These are phyloP conservation scores for Plantago major DNA, from an alignment of 257 asterid genomes.

Conservation along the genomic window DNA sequence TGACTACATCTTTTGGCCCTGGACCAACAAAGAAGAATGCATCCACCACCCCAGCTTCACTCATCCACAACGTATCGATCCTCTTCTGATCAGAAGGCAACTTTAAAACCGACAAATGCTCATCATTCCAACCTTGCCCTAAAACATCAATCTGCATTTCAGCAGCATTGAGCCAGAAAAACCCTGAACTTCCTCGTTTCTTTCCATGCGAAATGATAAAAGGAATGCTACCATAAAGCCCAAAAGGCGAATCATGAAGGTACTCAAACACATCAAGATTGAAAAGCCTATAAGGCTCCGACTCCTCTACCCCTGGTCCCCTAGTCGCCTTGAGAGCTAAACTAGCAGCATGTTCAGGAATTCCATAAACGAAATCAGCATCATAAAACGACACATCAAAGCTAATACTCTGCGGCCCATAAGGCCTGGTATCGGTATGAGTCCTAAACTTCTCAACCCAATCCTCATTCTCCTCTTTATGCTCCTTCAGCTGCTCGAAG, in stretches of 20 bases:
- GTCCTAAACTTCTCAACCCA: constrained; percentile 90
- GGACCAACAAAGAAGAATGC: constrained; percentile 93
- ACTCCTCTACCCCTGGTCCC: constrained; percentile 80
- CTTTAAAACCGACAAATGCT: constrained; percentile 43
- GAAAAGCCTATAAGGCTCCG: constrained; percentile 90
- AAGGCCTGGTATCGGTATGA: constrained; percentile 80
- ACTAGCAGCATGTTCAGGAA: constrained; percentile 95
- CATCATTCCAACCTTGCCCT: constrained; percentile 72
- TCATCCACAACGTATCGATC: constrained; percentile 92
- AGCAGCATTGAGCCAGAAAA: constrained; percentile 98
- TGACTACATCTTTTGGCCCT: constrained; percentile 83
- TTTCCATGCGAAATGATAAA: constrained; percentile 90
- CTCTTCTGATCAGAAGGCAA: constrained; percentile 72
- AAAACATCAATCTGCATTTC: constrained; percentile 99
- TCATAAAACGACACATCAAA: constrained; percentile 91
- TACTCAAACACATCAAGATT: constrained; percentile 96
- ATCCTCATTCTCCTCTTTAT: constrained; percentile 65
- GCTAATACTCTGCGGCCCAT: constrained; percentile 93
- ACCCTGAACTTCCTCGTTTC: constrained; percentile 79
- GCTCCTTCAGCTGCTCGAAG: constrained; percentile 79
- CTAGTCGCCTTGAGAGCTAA: constrained; percentile 81
- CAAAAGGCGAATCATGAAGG: constrained; percentile 82
- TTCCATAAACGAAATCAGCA: constrained; percentile 91
- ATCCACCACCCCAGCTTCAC: constrained; percentile 92
- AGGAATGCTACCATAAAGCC: constrained; percentile 89